These are phyloP conservation scores for Pisolithus marmoratus DNA, from an alignment of 768 basidiomycete genomes.

Conservation along the genomic window DNA sequence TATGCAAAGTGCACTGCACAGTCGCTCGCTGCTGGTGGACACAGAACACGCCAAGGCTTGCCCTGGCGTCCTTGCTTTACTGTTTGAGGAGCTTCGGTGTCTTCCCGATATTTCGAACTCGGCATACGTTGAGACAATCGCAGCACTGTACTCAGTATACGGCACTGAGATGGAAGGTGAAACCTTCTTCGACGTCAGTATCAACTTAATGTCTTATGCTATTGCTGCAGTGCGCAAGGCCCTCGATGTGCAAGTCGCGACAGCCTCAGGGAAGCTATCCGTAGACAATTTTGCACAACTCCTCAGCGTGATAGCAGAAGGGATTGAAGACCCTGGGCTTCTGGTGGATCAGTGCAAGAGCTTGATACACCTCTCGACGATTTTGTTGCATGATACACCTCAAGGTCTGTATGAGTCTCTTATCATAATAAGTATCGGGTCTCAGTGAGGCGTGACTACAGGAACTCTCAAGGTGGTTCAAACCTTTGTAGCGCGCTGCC, in stretches of 20 bases:
- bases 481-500: constrained; percentile 41
- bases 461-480: constrained; percentile 60
- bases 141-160: constrained; percentile 42
- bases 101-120: constrained; percentile 26
- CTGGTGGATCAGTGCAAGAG: constrained; percentile 23
- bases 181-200: background rate
- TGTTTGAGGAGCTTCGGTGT: constrained; percentile 50
- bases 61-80: constrained; percentile 40
- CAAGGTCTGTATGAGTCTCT: constrained; percentile 39
- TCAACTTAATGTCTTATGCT: background rate
- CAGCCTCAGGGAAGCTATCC: constrained; percentile 35
- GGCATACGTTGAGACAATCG: constrained; percentile 38
- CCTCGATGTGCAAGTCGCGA: constrained; percentile 37
- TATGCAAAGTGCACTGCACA: constrained; percentile 2
- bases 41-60: constrained; percentile 23
- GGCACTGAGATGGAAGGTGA: constrained; percentile 5
- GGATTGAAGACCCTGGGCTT: constrained; percentile 29
- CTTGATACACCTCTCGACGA: constrained; percentile 43
- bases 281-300: constrained; percentile 40
- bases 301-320: constrained; percentile 38
- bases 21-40: background rate
- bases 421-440: background rate
- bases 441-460: constrained; percentile 22
- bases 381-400: constrained; percentile 55
- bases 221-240: constrained; percentile 22